Evolutionary conservation across 805 yeast genomes (phyloP), one percentile per base, ranked within the genome.

Genomic region (Metschnikowia anglica): DNA sequence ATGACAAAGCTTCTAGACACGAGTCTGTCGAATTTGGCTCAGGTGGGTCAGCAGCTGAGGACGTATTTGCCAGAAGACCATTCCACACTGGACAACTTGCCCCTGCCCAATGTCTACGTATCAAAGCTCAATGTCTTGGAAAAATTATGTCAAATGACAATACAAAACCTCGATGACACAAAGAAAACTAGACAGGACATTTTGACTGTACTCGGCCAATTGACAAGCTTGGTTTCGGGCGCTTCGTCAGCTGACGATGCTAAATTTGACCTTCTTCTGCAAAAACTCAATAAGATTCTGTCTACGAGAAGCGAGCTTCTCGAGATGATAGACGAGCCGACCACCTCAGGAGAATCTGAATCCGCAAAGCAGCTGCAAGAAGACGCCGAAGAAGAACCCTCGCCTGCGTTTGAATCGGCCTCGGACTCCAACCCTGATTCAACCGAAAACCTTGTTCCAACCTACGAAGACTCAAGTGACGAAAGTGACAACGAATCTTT

Each of bases 111-210:
- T 23, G 60, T 60, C 15, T 70, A 70, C 52, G 57, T 70, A 7
- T 53, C 70, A 16, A 71, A 71, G 48, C 61, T 70, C 39, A 66
- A 65, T 37, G 55, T 59, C 36, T 53, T 70, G 43, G 74, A 70
- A 44, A 66, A 66, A 41, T 48, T 70, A 35, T 64, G 74, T 41
- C 55, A 54, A 12, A 56, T 61, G 18, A 61, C 73, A 5, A 54
- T 54, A 7, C 48, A 56, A 16, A 68, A 62, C 49, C 55, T 70
- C 36, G 55, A 54, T 17, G 66, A 63, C n/a, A 60, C 64, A 13
- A 62, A 61, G 42, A 46, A 48, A 10, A 55, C 61, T 12, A 60
- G 66, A 41, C 18, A 26, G 5, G 59, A 62, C 43, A 57, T 68
- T 15, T 44, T 62, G 33, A 42, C 46, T 18, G 58, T 56, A 23